Evolutionary conservation across 305 asterid species (phyloP).

Genomic region (Fraxinus sp.): DNA sequence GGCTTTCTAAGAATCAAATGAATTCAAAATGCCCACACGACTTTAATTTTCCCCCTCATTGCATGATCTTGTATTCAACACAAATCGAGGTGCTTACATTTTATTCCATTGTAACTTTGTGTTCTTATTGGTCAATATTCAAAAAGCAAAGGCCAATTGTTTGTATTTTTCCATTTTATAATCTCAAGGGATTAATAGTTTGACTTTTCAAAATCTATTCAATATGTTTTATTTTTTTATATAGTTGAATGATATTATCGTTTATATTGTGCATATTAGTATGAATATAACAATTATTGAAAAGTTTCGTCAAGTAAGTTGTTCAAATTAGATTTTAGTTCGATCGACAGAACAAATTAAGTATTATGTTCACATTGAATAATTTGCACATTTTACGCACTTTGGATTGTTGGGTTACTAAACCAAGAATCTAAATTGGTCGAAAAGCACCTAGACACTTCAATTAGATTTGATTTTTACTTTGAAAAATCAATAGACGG

Average conservation of each 20-base stretch:
- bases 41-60: neutral
- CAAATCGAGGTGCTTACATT: neutral
- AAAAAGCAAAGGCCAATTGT: slow-evolving; percentile 1
- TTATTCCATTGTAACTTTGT: neutral
- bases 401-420: neutral
- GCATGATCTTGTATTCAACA: neutral
- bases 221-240: neutral
- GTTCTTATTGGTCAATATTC: slow-evolving; percentile 9
- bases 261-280: neutral
- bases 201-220: neutral
- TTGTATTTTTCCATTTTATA: neutral
- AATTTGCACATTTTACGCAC: neutral
- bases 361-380: neutral
- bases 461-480: neutral
- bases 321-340: neutral
- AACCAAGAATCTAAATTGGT: neutral
- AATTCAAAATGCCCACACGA: slow-evolving; percentile 11
- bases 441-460: neutral
- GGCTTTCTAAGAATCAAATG: slow-evolving; percentile 1
- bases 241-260: neutral
- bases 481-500: neutral
- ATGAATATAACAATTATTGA: neutral
- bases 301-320: neutral
- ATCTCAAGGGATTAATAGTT: neutral
- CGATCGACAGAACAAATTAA: neutral